phyloP scores from a whole-genome alignment of 257 asterid species.

The Eustoma russellianum region DNA sequence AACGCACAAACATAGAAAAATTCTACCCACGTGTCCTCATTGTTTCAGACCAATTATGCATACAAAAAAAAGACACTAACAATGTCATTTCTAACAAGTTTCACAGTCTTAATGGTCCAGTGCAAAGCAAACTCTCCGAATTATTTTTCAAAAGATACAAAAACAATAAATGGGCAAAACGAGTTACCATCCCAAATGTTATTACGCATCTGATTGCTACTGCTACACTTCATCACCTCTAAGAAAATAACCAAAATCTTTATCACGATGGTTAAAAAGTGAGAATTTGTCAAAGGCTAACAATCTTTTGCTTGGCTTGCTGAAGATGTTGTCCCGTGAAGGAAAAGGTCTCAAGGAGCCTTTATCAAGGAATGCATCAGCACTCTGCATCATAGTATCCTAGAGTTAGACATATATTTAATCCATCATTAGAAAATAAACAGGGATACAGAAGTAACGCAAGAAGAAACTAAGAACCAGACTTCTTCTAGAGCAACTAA shows the following conservation, averaged over 20 bases:
- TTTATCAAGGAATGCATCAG: conserved; percentile 23
- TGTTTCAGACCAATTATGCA: too few species aligned
- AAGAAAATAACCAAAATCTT: conserved; percentile 17
- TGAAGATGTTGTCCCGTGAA: conserved; percentile 22
- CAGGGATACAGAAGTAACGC: background rate
- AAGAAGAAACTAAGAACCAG: too few species aligned
- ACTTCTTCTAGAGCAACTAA: background rate
- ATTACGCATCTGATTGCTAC: conserved; percentile 17
- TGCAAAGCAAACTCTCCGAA: too few species aligned
- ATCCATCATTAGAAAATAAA: background rate
- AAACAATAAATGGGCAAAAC: conserved; percentile 8
- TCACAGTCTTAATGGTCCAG: too few species aligned
- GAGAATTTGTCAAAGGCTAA: conserved; percentile 22
- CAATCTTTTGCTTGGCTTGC: conserved; percentile 20
- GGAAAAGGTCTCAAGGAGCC: conserved; percentile 26
- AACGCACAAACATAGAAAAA: too few species aligned
- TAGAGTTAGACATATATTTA: conserved; percentile 14
- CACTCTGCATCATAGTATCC: conserved; percentile 38
- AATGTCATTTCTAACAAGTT: too few species aligned
- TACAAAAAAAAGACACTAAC: too few species aligned
- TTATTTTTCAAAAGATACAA: conserved; percentile 1
- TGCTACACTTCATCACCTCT: conserved; percentile 28
- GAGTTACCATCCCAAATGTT: conserved; percentile 36
- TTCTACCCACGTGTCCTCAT: too few species aligned
- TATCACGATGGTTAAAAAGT: conserved; percentile 17